Conservation (phyloP, 805 yeast genomes). For the Dipodascus geniculatus region DNA sequence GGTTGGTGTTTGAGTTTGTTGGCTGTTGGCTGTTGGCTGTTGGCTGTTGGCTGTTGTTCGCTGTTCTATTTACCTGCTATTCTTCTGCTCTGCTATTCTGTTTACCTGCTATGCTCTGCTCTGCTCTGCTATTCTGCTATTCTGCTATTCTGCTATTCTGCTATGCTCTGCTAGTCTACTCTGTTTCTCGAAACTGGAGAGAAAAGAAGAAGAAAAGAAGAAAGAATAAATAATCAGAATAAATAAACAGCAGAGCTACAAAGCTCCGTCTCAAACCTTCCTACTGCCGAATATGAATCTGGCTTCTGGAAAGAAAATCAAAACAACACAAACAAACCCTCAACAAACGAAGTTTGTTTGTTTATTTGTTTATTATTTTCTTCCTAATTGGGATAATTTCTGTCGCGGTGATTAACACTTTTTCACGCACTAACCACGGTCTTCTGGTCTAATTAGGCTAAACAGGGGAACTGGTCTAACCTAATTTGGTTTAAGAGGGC, state of each 20-base stretch:
- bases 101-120: too few species aligned
- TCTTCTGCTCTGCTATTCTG: too few species aligned
- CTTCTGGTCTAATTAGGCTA: too few species aligned
- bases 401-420: neutral
- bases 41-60: too few species aligned
- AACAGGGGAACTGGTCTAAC: neutral
- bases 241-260: too few species aligned
- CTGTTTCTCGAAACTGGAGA: too few species aligned
- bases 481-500: neutral
- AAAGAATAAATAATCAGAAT: neutral
- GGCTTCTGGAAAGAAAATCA: neutral
- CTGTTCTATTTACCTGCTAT: too few species aligned
- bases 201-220: neutral
- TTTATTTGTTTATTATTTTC: constrained; percentile 1
- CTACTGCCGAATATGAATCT: neutral
- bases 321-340: neutral
- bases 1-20: too few species aligned
- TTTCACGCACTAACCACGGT: neutral
- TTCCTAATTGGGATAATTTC: neutral
- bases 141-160: too few species aligned
- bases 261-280: neutral
- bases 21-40: too few species aligned
- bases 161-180: too few species aligned
- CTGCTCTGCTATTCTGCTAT: too few species aligned
- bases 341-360: neutral